Evolutionary conservation across 352 stramenopile species (phyloP), one percentile per base, ranked within the genome.

Genomic region (Pythium brachiatum): DNA sequence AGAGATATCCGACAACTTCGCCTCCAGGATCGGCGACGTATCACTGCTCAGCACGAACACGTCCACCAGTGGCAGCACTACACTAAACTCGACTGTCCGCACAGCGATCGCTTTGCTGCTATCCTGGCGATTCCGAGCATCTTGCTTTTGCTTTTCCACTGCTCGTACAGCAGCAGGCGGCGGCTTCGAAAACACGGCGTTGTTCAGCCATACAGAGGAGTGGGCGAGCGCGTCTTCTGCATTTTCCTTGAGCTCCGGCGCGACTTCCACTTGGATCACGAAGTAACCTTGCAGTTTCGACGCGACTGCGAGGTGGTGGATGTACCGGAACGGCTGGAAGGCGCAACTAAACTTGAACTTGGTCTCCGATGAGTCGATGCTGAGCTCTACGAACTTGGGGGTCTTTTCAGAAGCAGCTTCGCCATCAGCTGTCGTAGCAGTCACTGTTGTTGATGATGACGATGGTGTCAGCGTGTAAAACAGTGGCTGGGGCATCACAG

Each of bases 251-350:
- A 86, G 44, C 32, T 70, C 74, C 15, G 72, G 65, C 7, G 72
- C 67, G 12, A 83, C 68, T 29, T 81, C 77, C 2, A 83, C 73
- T 58, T 81, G 77, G 18, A 72, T 74, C 2, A 77, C 69, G 46
- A 92, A 90, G 20, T 92, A 92, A 7, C 72, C 69, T 29, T 86
- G 79, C 3, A 92, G 68, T 54, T 89, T 92, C 3, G 75, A 69
- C 0, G 74, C 76, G 3, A 87, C 77, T 20, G 78, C 80, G 18
- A 92, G 46, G 36, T 90, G 86, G 57, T 92, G 79, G 29, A 90
- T 87, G 51, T 88, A 90, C 26, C 79, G 65, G 52, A 92, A 92
- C 7, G 77, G 72, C 55, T 84, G 75, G 41, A 90, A 78, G 0
- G 27, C 62, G 57, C 83, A 92, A 31, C 74, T 72, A 2, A 92